Percentiles rank a stretch among this genome's conserved stretches.
Conservation (phyloP, 495 filamentous ascomycete species). For the Aspergillus sparsus region DNA sequence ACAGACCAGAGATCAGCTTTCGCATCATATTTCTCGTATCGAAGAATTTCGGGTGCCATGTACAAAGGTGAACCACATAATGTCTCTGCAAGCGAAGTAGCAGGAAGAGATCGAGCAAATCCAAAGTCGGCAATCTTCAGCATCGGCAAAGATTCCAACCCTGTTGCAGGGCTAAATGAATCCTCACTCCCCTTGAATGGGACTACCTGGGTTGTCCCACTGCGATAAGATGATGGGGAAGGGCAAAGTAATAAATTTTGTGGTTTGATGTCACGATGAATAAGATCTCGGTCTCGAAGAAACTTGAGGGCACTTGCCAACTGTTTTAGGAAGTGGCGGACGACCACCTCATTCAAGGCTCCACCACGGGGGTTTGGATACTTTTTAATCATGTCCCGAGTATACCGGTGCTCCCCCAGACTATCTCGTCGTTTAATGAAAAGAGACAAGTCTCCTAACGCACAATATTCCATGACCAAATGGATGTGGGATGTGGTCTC, state of each 20-base stretch:
- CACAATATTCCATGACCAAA: slow-evolving; percentile 98
- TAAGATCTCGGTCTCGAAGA: slow-evolving; percentile 77
- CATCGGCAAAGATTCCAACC: slow-evolving; percentile 86
- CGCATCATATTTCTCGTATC: slow-evolving; percentile 96
- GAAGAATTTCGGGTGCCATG: slow-evolving; percentile 97
- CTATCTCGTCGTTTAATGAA: slow-evolving; percentile 93
- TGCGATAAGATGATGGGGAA: slow-evolving; percentile 64
- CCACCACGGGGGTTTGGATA: slow-evolving; percentile 81
- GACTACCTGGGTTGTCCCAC: slow-evolving; percentile 48
- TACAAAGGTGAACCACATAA: slow-evolving; percentile 97
- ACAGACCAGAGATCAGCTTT: slow-evolving; percentile 98
- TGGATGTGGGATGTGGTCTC: slow-evolving; percentile 87
- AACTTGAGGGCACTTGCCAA: slow-evolving; percentile 90
- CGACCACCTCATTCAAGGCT: slow-evolving; percentile 89
- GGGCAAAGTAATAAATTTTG: slow-evolving; percentile 93
- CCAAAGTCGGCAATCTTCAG: slow-evolving; percentile 98
- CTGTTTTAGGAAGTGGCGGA: slow-evolving; percentile 94
- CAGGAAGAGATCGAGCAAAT: slow-evolving; percentile 86
- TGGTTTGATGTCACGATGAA: slow-evolving; percentile 96
- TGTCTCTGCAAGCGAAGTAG: slow-evolving; percentile 89
- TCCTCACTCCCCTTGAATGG: slow-evolving; percentile 68
- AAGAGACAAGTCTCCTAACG: slow-evolving; percentile 85
- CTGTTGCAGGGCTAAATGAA: slow-evolving; percentile 76
- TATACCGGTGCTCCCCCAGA: slow-evolving; percentile 70
- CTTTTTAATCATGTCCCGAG: slow-evolving; percentile 81